Percentiles rank a stretch among this genome's conserved stretches.
Evolutionary conservation across 257 asterid species (phyloP).

Genomic region (Solanum habrochaites): DNA sequence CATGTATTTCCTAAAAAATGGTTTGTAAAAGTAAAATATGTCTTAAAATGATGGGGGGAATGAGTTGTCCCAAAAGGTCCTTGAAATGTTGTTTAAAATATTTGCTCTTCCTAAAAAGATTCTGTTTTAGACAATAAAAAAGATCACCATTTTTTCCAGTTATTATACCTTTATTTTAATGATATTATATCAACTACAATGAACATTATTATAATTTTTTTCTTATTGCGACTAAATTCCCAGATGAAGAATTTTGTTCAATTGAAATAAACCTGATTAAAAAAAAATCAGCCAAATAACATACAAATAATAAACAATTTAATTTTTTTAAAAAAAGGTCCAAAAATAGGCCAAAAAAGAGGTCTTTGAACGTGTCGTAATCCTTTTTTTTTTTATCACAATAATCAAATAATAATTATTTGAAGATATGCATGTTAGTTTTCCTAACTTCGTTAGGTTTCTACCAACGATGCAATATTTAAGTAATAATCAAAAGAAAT

Average conservation of each 20-base stretch:
- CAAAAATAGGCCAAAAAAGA: too few species aligned
- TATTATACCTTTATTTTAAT: too few species aligned
- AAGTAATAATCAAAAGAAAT: not conserved
- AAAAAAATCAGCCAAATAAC: too few species aligned
- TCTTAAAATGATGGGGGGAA: not conserved
- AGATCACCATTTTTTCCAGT: not conserved
- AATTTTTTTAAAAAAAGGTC: not conserved
- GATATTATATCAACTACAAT: not conserved
- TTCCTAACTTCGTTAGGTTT: not conserved
- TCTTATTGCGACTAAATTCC: not conserved
- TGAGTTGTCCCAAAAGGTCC: not conserved
- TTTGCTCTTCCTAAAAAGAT: not conserved
- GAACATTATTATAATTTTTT: too few species aligned
- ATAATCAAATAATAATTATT: too few species aligned
- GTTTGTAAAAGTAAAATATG: too few species aligned
- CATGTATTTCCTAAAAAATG: not conserved
- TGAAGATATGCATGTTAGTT: not conserved
- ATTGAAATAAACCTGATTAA: not conserved
- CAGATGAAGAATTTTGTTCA: too few species aligned
- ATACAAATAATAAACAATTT: too few species aligned
- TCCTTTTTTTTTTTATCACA: not conserved
- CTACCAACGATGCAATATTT: too few species aligned
- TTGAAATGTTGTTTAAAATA: not conserved
- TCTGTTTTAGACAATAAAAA: not conserved
- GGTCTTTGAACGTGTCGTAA: not conserved